Evolutionary conservation across 768 basidiomycete genomes (phyloP), one percentile per base, ranked within the genome.

Genomic region (Lactarius evosmus): DNA sequence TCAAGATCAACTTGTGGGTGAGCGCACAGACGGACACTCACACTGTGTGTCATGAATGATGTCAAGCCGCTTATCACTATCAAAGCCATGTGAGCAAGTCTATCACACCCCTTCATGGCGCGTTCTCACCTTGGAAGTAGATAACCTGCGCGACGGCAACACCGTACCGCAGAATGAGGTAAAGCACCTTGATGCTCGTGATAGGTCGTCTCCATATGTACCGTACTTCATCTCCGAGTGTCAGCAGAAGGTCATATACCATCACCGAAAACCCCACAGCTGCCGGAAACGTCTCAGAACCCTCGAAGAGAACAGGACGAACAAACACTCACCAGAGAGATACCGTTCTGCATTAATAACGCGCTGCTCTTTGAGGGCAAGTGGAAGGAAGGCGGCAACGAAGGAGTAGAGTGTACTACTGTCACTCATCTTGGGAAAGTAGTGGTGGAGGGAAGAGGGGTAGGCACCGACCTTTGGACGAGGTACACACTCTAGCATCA

Each of bases 201-300:
- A 70, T 62, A 38, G 72, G 74, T 0, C 78, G 76, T 25, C 66
- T 70, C 80, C 81, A 82, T 17, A 82, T 74, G 51, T 75, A 73
- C 38, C 70, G 61, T 14, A 80, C 72, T 66, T 82, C 81, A 36
- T 80, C 77, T 7, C 66, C 65, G 29, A 80, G 71, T 6, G 78
- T 75, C 30, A 81, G 67, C 16, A 77, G n/a, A 56, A 81, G 77
- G 65, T 82, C 78, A 64, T 79, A 81, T 2, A 78, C 30, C 4
- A 80, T 67, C n/a, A 78, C 66, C 6, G 69, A 57, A 33, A 78
- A 61, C 27, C 74, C 77, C 17, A 68, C 73, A 22, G 71, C 78
- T 79, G 56, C 19, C 12, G 14, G 7, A 44, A n/a, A 50, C 9
- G 54, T 29, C 12, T 56, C 25, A 41, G 38, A 40, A 11, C 17